These are phyloP conservation scores for Medakamo hakoo DNA, from an alignment of 139 green algal species.

Conservation along the genomic window DNA sequence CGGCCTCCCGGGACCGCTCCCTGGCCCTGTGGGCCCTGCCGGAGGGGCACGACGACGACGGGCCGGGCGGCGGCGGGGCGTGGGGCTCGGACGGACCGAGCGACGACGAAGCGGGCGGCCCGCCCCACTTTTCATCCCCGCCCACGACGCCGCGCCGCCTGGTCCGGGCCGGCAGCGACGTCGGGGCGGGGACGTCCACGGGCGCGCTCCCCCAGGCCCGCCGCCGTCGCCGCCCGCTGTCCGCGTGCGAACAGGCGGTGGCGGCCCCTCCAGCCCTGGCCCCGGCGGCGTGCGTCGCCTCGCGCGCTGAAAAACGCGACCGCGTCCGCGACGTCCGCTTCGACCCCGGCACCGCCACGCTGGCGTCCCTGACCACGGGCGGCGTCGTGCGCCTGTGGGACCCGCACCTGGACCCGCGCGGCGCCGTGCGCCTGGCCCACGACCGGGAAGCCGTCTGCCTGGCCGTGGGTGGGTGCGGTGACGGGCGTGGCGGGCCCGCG, in stretches of 20 bases:
- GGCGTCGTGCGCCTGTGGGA: slow-evolving; percentile 19
- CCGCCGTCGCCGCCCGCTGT: background rate
- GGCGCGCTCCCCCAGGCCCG: background rate
- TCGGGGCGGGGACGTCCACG: slow-evolving; percentile 1
- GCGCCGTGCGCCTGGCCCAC: slow-evolving; percentile 11
- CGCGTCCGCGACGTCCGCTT: slow-evolving; percentile 27
- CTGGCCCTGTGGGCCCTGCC: slow-evolving; percentile 15
- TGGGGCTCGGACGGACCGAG: background rate
- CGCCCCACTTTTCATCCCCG: background rate
- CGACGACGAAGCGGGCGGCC: background rate
- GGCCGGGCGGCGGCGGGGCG: background rate
- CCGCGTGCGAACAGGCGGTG: background rate
- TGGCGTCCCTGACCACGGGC: slow-evolving; percentile 14
- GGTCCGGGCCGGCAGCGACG: background rate
- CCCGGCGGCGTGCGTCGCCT: slow-evolving; percentile 11
- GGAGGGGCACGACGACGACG: background rate
- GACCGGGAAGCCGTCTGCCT: slow-evolving; percentile 35
- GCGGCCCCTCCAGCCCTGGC: slow-evolving; percentile 6
- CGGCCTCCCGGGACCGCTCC: slow-evolving; percentile 16
- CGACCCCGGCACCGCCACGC: background rate
- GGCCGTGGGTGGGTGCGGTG: no score
- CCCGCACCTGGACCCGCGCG: slow-evolving; percentile 10
- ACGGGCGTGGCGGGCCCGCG: no score
- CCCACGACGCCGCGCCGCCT: background rate
- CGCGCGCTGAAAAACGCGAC: background rate